Conservation (phyloP, 257 asterid species). For the Marsdenia floribunda region DNA sequence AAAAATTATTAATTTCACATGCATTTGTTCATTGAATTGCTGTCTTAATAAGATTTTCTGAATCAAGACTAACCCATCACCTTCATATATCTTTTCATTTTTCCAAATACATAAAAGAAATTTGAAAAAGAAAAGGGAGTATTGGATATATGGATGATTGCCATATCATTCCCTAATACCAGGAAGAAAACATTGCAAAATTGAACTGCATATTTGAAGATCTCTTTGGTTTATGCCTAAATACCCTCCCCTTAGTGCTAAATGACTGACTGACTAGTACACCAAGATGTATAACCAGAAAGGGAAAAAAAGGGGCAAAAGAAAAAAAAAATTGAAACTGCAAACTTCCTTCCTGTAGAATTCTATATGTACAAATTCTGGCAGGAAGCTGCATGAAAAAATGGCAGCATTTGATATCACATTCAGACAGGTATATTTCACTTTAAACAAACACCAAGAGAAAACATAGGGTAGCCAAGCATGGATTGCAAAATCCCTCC, state of each 20-base stretch:
- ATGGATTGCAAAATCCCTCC: constrained; percentile 1
- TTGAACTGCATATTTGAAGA: constrained; percentile 6
- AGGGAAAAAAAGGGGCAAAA: not conserved
- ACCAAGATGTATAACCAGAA: not conserved
- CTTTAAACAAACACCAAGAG: constrained; percentile 12
- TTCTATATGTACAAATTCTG: constrained; percentile 43
- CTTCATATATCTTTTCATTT: no score
- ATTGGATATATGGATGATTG: no score
- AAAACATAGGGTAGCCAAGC: constrained; percentile 9
- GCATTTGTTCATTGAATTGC: no score
- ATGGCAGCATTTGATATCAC: constrained; percentile 28
- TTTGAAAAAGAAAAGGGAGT: no score
- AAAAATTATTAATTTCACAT: no score
- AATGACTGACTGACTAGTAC: constrained; percentile 7
- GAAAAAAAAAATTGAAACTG: constrained; percentile 10
- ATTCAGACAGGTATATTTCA: constrained; percentile 18
- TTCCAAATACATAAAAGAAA: no score
- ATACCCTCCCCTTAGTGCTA: not conserved
- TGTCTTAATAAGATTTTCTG: no score
- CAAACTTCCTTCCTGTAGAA: constrained; percentile 39
- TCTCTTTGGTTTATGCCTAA: constrained; percentile 2
- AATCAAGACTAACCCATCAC: no score
- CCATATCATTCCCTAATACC: no score
- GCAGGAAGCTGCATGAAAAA: constrained; percentile 39
- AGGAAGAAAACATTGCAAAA: not conserved